Evolutionary conservation across 257 asterid genomes (phyloP).

Genomic region (Petunia secreta): DNA sequence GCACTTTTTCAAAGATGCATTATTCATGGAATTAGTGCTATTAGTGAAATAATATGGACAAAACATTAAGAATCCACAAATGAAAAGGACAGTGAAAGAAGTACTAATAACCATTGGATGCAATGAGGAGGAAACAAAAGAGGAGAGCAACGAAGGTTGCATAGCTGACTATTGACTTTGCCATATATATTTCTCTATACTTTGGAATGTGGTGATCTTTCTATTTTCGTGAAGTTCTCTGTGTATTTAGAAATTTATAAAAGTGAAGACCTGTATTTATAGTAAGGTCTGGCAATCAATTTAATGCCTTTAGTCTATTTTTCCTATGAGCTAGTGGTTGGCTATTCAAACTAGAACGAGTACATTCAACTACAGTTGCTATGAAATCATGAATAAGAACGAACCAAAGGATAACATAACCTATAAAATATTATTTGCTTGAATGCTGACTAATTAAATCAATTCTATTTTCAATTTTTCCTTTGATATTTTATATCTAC

Average conservation of each 20-base stretch:
- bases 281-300: background rate
- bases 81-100: background rate
- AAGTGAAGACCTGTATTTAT: background rate
- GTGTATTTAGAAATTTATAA: background rate
- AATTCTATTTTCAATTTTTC: too few species aligned
- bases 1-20: too few species aligned
- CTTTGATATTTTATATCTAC: too few species aligned
- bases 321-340: background rate
- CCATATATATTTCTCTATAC: background rate
- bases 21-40: too few species aligned
- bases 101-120: background rate
- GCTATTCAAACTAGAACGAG: too few species aligned
- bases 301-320: background rate
- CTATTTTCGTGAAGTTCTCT: background rate
- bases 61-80: too few species aligned
- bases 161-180: background rate
- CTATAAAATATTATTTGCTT: too few species aligned
- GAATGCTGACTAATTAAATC: too few species aligned
- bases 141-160: background rate
- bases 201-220: background rate
- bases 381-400: too few species aligned
- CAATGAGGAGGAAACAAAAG: slow-evolving; percentile 15
- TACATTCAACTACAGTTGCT: too few species aligned
- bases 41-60: too few species aligned
- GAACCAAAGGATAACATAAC: too few species aligned